A percentile compares a stretch with the other conserved stretches of the same genome.
Evolutionary conservation across 1,139 yeast species (phyloP).

Genomic region (Suhomyces kunorum): DNA sequence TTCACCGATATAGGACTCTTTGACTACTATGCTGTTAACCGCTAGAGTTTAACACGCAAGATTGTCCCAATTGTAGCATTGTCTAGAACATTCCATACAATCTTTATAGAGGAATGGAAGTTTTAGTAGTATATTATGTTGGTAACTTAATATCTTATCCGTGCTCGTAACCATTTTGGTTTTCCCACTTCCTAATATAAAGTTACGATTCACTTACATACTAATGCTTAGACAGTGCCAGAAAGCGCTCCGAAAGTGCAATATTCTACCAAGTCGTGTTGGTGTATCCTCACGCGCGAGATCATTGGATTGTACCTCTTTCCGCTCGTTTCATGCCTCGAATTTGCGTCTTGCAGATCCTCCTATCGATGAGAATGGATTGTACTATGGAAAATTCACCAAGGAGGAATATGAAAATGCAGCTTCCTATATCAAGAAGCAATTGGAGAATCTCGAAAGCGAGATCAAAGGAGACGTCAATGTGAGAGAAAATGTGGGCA

Average conservation of each 20-base stretch:
- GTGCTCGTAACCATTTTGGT: not conserved
- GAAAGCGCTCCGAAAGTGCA: not conserved
- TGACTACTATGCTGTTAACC: too few species aligned
- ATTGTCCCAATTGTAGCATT: too few species aligned
- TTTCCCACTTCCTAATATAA: slow-evolving; percentile 3
- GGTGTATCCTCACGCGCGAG: not conserved
- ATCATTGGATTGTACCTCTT: not conserved
- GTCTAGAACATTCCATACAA: too few species aligned
- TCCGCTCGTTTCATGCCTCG: not conserved
- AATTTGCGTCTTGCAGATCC: slow-evolving; percentile 10
- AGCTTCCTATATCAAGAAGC: slow-evolving; percentile 35
- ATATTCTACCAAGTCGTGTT: too few species aligned
- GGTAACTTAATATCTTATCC: not conserved
- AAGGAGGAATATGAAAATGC: slow-evolving; percentile 46
- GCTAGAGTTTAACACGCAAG: too few species aligned
- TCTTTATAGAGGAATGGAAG: not conserved
- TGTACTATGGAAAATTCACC: slow-evolving; percentile 40
- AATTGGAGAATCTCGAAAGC: slow-evolving; percentile 34
- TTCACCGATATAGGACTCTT: too few species aligned
- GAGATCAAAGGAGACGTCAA: slow-evolving; percentile 44
- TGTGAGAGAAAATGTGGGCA: slow-evolving; percentile 38
- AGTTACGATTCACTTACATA: too few species aligned
- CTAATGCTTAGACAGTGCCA: not conserved
- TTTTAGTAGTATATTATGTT: too few species aligned
- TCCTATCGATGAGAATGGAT: slow-evolving; percentile 26